phyloP scores from a whole-genome alignment of 164 flowering plant species.

The Houttuynia cordata region DNA sequence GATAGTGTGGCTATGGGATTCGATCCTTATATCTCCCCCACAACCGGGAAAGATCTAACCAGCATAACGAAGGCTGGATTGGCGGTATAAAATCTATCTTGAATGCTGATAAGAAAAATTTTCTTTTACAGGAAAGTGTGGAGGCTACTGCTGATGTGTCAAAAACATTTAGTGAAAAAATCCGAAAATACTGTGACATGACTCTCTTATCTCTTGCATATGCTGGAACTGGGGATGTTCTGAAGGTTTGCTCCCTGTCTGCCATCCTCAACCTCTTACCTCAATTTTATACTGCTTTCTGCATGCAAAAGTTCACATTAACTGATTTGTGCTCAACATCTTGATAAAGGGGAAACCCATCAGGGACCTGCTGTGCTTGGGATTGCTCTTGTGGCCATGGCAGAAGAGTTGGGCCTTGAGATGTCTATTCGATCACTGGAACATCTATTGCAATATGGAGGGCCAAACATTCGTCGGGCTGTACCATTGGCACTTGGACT shows the following conservation, averaged over 20 bases:
- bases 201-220: slow-evolving; percentile 91
- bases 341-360: slow-evolving; percentile 83
- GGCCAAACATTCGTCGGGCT: slow-evolving; percentile 80
- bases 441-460: slow-evolving; percentile 91
- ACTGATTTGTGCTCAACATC: slow-evolving; percentile 63
- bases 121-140: slow-evolving; percentile 58
- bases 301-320: not conserved
- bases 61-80: too few species aligned
- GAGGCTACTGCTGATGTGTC: slow-evolving; percentile 96
- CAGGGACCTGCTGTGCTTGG: slow-evolving; percentile 99
- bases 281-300: not conserved
- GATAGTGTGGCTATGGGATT: too few species aligned
- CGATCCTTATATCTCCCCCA: too few species aligned
- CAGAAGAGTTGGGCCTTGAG: slow-evolving; percentile 92
- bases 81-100: too few species aligned
- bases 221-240: slow-evolving; percentile 98
- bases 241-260: slow-evolving; percentile 46
- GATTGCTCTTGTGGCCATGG: slow-evolving; percentile 98
- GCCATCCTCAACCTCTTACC: not conserved
- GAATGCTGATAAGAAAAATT: not conserved
- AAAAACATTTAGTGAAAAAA: slow-evolving; percentile 83
- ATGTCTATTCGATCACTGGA: slow-evolving; percentile 98
- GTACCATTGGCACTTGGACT: slow-evolving; percentile 95
- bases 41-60: too few species aligned
- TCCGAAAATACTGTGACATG: slow-evolving; percentile 87